phyloP scores from a whole-genome alignment of 768 basidiomycete genomes.

The Trametes maxima region DNA sequence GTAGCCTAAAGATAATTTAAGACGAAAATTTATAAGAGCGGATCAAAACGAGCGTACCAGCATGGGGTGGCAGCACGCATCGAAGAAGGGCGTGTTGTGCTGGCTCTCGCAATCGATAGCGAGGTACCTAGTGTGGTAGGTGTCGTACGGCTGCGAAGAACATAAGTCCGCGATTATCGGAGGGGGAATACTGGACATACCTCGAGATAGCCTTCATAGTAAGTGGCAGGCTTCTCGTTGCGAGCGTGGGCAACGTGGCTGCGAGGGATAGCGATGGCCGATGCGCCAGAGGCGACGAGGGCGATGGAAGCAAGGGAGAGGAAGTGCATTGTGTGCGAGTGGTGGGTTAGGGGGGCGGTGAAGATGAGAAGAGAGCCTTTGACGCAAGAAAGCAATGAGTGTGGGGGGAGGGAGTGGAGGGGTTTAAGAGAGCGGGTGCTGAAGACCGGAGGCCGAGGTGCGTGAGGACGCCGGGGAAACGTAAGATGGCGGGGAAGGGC shows the following conservation, averaged over 20 bases:
- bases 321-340: conserved; percentile 34
- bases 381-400: conserved; percentile 30
- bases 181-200: conserved; percentile 26
- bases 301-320: conserved; percentile 46
- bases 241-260: conserved; percentile 36
- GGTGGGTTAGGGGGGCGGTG: conserved; percentile 1
- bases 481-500: conserved; percentile 11
- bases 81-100: conserved; percentile 53
- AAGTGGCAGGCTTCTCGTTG: conserved; percentile 43
- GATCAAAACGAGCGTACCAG: conserved; percentile 41
- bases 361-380: conserved; percentile 12
- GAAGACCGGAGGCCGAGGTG: not conserved
- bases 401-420: conserved; percentile 20
- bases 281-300: conserved; percentile 43
- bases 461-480: conserved; percentile 7
- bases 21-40: not conserved
- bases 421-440: conserved; percentile 31
- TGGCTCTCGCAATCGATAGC: conserved; percentile 50
- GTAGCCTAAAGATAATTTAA: conserved; percentile 41
- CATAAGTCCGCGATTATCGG: not conserved
- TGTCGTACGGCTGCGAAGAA: conserved; percentile 46
- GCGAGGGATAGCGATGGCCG: conserved; percentile 43
- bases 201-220: conserved; percentile 45
- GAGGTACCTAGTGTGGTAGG: conserved; percentile 65
- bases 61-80: conserved; percentile 71